Base-by-base conservation (phyloP, 2,329 filamentous ascomycete species). In the Botrytis deweyae region DNA sequence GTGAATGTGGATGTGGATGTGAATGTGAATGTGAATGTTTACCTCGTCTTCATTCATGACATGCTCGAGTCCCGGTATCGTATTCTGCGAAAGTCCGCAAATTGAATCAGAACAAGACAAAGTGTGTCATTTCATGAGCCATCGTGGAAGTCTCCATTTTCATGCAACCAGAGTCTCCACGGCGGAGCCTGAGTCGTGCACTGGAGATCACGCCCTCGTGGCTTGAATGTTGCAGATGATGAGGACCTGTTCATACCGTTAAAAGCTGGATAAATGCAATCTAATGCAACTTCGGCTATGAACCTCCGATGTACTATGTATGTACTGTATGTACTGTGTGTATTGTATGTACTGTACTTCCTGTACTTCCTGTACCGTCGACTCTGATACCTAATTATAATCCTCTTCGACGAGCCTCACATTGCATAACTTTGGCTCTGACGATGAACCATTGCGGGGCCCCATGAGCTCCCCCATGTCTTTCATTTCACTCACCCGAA, bases 401-500 rank as follows among this genome's bases (percentile, higher is more conserved):
- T 55, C 3, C 49, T 58, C 4, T 9, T 58, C 12, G n/a, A n/a
- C 62, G 62, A 65, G 12, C 40, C 40, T 65, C 25, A 44, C 40
- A 33, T 33, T 68, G 36, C 25, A 42, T 42, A 42, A 58, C 18
- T 33, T 68, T 29, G 46, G 49, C 33, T 66, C 10, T 16, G 29
- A 36, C 36, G 63, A 25, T 49, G 66, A 68, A 38, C 49, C 49
- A 33, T 58, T 58, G 66, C n/a, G 66, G 66, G 66, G 66, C 66
- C n/a, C 61, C 38, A 40, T 63, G 61, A 63, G 61, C 61, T 63
- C 38, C 61, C 66, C 66, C 66, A 58, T 59, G 66, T 69, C 66
- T 69, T 58, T 59, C 66, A 58, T 59, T 9, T 58, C 22, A 29
- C 16, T 58, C 22, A 29, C 16, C 38, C 25, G 9, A 68, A 16